Conservation (phyloP, 208 protist genomes). For the Leishmania major region DNA sequence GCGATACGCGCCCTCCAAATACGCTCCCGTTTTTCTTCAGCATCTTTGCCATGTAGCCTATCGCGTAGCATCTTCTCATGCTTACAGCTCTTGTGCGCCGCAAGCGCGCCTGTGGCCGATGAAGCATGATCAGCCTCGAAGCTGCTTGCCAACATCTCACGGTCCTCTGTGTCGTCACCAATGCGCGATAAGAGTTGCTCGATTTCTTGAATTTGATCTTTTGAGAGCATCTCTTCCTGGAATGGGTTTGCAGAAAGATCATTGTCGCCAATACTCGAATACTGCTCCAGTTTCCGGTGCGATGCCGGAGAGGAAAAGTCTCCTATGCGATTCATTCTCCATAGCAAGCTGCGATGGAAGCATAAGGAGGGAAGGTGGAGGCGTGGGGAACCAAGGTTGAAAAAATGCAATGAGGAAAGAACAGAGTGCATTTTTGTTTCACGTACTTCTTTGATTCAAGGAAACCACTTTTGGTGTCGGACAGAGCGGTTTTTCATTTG, state of each 20-base stretch:
- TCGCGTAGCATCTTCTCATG: neutral
- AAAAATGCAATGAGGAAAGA: neutral
- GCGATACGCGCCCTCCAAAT: conserved; percentile 18
- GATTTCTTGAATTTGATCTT: conserved; percentile 30
- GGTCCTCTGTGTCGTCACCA: neutral
- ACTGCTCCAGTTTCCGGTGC: neutral
- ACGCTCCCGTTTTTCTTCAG: neutral
- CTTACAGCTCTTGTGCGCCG: neutral
- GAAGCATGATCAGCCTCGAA: neutral
- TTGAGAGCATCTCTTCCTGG: conserved; percentile 7
- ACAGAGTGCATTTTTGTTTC: neutral
- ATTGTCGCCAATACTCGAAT: neutral
- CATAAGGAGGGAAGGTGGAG: neutral
- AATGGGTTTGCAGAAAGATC: neutral
- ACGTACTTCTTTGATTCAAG: no score
- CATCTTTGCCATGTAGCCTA: neutral
- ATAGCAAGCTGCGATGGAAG: neutral
- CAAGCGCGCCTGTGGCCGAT: neutral
- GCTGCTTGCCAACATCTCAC: neutral
- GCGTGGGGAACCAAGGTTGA: neutral
- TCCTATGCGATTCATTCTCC: neutral
- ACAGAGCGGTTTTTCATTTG: neutral
- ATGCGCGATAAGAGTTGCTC: conserved; percentile 24
- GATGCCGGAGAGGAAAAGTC: neutral
- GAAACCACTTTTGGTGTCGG: neutral